Evolutionary conservation across 768 basidiomycete species (phyloP).

Genomic region (Naganishia kalamii): DNA sequence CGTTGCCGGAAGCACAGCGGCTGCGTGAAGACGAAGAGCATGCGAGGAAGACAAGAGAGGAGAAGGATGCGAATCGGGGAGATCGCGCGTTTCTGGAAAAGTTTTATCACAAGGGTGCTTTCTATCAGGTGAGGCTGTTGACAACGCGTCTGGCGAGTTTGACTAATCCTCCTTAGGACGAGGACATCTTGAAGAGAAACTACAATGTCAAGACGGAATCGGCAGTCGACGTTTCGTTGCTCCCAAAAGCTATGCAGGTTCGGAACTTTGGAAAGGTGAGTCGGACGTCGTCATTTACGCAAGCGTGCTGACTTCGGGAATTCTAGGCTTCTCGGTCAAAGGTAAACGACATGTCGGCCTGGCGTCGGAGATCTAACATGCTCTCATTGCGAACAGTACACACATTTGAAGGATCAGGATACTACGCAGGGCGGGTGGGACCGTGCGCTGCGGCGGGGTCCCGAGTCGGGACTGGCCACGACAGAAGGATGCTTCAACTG

Average conservation of each 20-base stretch:
- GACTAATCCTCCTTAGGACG: slow-evolving; percentile 55
- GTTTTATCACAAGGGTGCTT: slow-evolving; percentile 99
- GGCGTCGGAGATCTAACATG: slow-evolving; percentile 43
- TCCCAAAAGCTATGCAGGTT: slow-evolving; percentile 96
- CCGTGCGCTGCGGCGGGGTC: slow-evolving; percentile 28
- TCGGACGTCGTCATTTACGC: neutral
- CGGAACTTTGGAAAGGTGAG: slow-evolving; percentile 62
- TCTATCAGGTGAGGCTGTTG: slow-evolving; percentile 70
- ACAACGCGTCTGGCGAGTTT: neutral
- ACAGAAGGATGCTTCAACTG: slow-evolving; percentile 77
- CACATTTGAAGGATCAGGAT: slow-evolving; percentile 90
- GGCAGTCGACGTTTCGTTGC: slow-evolving; percentile 73
- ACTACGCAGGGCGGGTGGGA: slow-evolving; percentile 56
- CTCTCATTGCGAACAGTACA: slow-evolving; percentile 68
- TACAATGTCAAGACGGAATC: slow-evolving; percentile 76
- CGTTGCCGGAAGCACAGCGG: slow-evolving; percentile 86
- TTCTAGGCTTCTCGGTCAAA: slow-evolving; percentile 21
- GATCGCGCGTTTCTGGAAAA: slow-evolving; percentile 91
- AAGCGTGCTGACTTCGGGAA: neutral
- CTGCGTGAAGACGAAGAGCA: slow-evolving; percentile 84
- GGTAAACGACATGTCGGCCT: neutral
- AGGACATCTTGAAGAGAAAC: slow-evolving; percentile 75
- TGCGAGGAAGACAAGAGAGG: slow-evolving; percentile 72
- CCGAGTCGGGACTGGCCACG: slow-evolving; percentile 31
- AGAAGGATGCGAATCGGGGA: slow-evolving; percentile 53